These are phyloP conservation scores for Puccinia brachypodii DNA, from an alignment of 1,284 basidiomycete species.

Conservation along the genomic window DNA sequence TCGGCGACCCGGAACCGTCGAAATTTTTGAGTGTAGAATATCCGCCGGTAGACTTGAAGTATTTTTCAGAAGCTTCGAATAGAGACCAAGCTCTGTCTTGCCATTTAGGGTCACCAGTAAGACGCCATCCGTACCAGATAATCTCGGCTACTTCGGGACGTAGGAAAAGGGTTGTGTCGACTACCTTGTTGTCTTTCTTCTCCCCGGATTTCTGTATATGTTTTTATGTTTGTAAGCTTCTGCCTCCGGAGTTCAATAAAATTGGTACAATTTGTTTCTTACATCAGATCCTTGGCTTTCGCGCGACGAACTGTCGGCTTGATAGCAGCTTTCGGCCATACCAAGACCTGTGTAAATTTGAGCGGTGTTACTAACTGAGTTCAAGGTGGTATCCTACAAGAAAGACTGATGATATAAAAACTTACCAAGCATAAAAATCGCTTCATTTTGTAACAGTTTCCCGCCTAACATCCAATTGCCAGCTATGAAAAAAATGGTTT, in stretches of 20 bases:
- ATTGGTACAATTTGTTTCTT: not conserved
- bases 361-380: no score
- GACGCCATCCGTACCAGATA: constrained; percentile 69
- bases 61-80: constrained; percentile 27
- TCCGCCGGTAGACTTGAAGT: constrained; percentile 25
- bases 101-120: constrained; percentile 69
- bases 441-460: constrained; percentile 27
- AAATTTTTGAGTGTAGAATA: not conserved
- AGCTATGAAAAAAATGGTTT: not conserved
- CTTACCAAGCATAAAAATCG: constrained; percentile 26
- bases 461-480: constrained; percentile 45
- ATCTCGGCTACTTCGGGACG: constrained; percentile 66
- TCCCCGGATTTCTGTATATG: not conserved
- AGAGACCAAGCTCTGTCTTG: constrained; percentile 50
- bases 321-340: constrained; percentile 42
- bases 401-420: no score
- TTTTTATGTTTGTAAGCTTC: no score
- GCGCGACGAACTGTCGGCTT: not conserved
- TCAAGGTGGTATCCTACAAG: no score
- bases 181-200: not conserved
- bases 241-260: not conserved
- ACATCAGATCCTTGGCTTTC: constrained; percentile 20
- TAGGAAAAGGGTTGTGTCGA: not conserved
- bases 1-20: not conserved
- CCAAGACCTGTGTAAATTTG: constrained; percentile 17